These are phyloP conservation scores for Ephemerocybe angulata DNA, from an alignment of 768 basidiomycete genomes.

Conservation along the genomic window DNA sequence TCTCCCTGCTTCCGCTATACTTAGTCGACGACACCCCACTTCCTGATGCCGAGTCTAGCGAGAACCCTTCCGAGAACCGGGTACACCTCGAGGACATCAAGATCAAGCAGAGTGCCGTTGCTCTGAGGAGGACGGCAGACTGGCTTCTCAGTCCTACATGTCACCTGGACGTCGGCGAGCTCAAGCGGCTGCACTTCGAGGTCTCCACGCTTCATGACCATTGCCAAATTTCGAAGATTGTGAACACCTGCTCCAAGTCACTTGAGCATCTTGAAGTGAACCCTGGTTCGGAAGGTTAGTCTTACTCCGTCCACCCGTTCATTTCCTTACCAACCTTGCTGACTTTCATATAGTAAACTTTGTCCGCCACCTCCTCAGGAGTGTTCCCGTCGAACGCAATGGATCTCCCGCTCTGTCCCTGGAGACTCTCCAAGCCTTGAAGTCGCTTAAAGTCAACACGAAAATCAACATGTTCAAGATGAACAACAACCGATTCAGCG, in stretches of 20 bases:
- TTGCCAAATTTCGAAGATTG: constrained; percentile 3
- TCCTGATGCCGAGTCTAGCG: not conserved
- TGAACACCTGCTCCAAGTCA: constrained; percentile 7
- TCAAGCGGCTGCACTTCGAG: constrained; percentile 7
- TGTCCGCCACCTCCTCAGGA: constrained; percentile 7
- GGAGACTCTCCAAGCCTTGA: not conserved
- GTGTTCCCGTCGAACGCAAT: not conserved
- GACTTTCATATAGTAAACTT: constrained; percentile 3
- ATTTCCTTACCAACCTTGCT: not conserved
- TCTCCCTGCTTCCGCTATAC: constrained; percentile 11
- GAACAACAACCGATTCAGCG: constrained; percentile 12
- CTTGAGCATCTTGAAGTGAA: constrained; percentile 7
- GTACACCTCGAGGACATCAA: constrained; percentile 8
- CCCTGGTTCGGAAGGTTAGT: constrained; percentile 10
- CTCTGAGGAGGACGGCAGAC: constrained; percentile 9
- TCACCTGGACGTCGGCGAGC: constrained; percentile 1
- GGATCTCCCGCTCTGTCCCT: not conserved
- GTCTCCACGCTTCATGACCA: constrained; percentile 9
- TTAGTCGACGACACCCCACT: constrained; percentile 8
- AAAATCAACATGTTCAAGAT: constrained; percentile 9
- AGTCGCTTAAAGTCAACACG: constrained; percentile 10
- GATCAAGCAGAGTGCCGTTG: constrained; percentile 10
- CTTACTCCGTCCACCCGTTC: not conserved
- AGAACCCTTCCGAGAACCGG: not conserved
- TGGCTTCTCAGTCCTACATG: constrained; percentile 10